These are phyloP conservation scores for Falciphora oryzae DNA, from an alignment of 2,329 filamentous ascomycete genomes.

Conservation along the genomic window DNA sequence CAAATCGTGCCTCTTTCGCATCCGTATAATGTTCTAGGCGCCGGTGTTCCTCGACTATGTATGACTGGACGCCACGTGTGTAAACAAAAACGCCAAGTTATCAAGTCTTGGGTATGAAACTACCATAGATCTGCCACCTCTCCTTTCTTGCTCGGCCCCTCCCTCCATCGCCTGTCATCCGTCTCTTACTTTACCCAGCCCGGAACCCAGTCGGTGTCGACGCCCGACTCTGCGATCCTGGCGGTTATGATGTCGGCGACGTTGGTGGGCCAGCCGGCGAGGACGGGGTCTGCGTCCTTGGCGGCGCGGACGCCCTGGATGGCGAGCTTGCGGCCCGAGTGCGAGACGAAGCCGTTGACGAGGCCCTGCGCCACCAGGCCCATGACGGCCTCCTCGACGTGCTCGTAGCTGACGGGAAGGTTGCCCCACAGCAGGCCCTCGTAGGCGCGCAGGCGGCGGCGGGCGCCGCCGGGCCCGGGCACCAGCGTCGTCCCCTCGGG, in stretches of 20 bases:
- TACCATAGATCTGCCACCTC: neutral
- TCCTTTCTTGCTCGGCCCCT: neutral
- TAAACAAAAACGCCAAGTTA: neutral
- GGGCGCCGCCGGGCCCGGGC: constrained; percentile 42
- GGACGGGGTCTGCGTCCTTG: constrained; percentile 28
- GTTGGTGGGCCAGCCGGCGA: constrained; percentile 65
- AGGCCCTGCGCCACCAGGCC: constrained; percentile 75
- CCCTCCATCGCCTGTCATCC: neutral
- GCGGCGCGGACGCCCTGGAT: constrained; percentile 68
- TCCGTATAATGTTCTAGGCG: too few relatives aligned
- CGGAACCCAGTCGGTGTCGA: constrained; percentile 38
- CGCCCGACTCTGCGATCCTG: constrained; percentile 52
- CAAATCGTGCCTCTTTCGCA: too few relatives aligned
- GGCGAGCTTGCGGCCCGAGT: constrained; percentile 70
- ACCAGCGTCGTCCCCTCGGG: constrained; percentile 33
- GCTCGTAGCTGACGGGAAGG: constrained; percentile 49
- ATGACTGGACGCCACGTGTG: too few relatives aligned
- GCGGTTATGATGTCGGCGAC: constrained; percentile 64
- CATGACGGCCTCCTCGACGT: constrained; percentile 73
- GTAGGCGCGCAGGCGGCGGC: constrained; percentile 46
- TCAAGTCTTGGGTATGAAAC: neutral
- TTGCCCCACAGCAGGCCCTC: constrained; percentile 61
- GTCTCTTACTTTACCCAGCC: constrained; percentile 23
- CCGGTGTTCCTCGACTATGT: too few relatives aligned
- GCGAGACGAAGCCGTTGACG: constrained; percentile 77